Conservation (phyloP, 2,329 filamentous ascomycete species). For the Penicillium expansum region DNA sequence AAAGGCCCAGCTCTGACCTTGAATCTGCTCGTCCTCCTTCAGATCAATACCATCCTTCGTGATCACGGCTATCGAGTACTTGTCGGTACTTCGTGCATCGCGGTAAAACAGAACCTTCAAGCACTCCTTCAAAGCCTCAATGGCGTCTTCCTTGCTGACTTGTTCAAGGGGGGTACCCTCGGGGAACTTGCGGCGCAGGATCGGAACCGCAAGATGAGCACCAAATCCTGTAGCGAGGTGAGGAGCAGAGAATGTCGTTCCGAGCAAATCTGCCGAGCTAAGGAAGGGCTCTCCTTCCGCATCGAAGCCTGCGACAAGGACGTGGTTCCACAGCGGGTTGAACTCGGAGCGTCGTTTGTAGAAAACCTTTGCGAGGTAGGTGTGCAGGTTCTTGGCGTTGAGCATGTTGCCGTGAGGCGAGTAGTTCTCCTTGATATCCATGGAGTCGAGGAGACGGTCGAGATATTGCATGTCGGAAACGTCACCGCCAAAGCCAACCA, state of each 20-base stretch:
- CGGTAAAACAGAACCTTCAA: constrained; percentile 99
- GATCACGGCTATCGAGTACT: constrained; percentile 86
- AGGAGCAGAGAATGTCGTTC: constrained; percentile 84
- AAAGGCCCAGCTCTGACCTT: constrained; percentile 97
- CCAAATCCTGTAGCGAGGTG: constrained; percentile 92
- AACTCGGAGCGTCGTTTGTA: constrained; percentile 94
- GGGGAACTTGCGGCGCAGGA: constrained; percentile 78
- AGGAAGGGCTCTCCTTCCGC: constrained; percentile 80
- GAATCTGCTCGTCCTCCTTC: constrained; percentile 79
- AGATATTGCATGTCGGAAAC: constrained; percentile 99
- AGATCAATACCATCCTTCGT: constrained; percentile 86
- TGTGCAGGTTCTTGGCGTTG: constrained; percentile 91
- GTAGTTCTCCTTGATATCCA: constrained; percentile 89
- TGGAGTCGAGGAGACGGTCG: constrained; percentile 80
- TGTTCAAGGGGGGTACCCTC: constrained; percentile 74
- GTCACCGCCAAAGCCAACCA: constrained; percentile 94
- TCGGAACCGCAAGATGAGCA: constrained; percentile 85
- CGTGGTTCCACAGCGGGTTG: constrained; percentile 95
- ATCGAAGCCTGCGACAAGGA: constrained; percentile 87
- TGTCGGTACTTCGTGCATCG: constrained; percentile 87
- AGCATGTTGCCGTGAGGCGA: constrained; percentile 57
- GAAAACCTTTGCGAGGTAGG: constrained; percentile 91
- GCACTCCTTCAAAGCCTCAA: constrained; percentile 81
- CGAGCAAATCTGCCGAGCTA: constrained; percentile 84
- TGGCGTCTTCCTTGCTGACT: constrained; percentile 73